Evolutionary conservation across 2,329 filamentous ascomycete genomes (phyloP).

Genomic region (Zalaria obscura): DNA sequence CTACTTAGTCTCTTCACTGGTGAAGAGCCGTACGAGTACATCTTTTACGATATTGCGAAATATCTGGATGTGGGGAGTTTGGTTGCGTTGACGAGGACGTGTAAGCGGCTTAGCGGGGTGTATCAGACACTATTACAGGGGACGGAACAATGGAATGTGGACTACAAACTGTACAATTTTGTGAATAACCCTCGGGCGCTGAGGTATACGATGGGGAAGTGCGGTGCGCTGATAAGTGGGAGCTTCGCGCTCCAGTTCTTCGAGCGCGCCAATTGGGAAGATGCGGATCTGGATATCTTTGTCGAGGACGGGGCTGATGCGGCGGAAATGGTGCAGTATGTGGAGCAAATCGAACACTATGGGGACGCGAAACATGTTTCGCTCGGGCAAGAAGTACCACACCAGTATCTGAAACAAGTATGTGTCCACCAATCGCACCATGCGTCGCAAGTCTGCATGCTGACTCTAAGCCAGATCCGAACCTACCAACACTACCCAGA

Average conservation of each 20-base stretch:
- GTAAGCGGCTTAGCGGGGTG: slow-evolving; percentile 1
- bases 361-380: neutral
- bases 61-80: slow-evolving; percentile 1
- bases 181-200: slow-evolving; percentile 2
- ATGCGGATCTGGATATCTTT: slow-evolving; percentile 3
- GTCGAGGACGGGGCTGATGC: slow-evolving; percentile 3
- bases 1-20: slow-evolving; percentile 1
- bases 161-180: slow-evolving; percentile 2
- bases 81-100: slow-evolving; percentile 1
- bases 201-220: neutral
- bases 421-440: neutral
- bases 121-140: neutral
- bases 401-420: neutral
- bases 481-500: neutral
- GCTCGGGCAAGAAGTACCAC: neutral
- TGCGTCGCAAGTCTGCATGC: too few species aligned
- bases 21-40: neutral
- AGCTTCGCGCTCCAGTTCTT: slow-evolving; percentile 4
- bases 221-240: slow-evolving; percentile 4
- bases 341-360: slow-evolving; percentile 1
- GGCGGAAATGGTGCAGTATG: slow-evolving; percentile 1
- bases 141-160: slow-evolving; percentile 3
- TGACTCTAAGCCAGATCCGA: neutral
- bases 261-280: slow-evolving; percentile 1
- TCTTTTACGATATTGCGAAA: slow-evolving; percentile 1